Percentiles rank a stretch among this genome's conserved stretches.
Evolutionary conservation across 805 yeast genomes (phyloP).

Genomic region (Zygoascus biomembranicola): DNA sequence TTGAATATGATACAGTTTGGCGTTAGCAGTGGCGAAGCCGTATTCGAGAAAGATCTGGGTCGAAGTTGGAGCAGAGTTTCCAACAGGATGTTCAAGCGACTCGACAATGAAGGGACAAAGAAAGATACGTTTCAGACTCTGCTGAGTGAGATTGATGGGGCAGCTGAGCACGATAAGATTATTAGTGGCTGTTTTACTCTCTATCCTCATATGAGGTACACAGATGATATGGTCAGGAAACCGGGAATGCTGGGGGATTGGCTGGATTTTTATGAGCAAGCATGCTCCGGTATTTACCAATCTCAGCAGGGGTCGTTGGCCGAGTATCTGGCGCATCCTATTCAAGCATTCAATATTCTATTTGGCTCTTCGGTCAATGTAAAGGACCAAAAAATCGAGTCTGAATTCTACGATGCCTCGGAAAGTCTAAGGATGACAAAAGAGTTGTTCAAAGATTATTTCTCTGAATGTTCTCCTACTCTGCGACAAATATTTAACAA

Average conservation of each 20-base stretch:
- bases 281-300: slow-evolving; percentile 34
- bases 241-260: slow-evolving; percentile 65
- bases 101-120: slow-evolving; percentile 29
- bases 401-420: slow-evolving; percentile 13
- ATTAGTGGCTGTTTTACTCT: slow-evolving; percentile 58
- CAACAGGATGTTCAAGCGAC: slow-evolving; percentile 44
- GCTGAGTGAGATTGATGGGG: slow-evolving; percentile 38
- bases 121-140: slow-evolving; percentile 43
- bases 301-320: slow-evolving; percentile 40
- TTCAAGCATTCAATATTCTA: slow-evolving; percentile 52
- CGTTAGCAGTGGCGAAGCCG: slow-evolving; percentile 13
- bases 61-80: slow-evolving; percentile 61
- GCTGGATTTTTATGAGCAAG: slow-evolving; percentile 62
- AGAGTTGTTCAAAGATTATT: slow-evolving; percentile 26
- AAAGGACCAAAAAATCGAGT: slow-evolving; percentile 9
- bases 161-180: slow-evolving; percentile 53
- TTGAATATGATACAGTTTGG: slow-evolving; percentile 74
- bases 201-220: slow-evolving; percentile 52
- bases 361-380: slow-evolving; percentile 54
- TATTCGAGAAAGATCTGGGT: slow-evolving; percentile 45
- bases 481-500: slow-evolving; percentile 11
- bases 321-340: slow-evolving; percentile 48
- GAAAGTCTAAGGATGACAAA: slow-evolving; percentile 25
- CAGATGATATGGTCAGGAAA: slow-evolving; percentile 54
- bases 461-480: slow-evolving; percentile 13